A percentile compares a stretch with the other conserved stretches of the same genome.
Conservation (phyloP, 257 asterid species). For the Cinchona pubescens region DNA sequence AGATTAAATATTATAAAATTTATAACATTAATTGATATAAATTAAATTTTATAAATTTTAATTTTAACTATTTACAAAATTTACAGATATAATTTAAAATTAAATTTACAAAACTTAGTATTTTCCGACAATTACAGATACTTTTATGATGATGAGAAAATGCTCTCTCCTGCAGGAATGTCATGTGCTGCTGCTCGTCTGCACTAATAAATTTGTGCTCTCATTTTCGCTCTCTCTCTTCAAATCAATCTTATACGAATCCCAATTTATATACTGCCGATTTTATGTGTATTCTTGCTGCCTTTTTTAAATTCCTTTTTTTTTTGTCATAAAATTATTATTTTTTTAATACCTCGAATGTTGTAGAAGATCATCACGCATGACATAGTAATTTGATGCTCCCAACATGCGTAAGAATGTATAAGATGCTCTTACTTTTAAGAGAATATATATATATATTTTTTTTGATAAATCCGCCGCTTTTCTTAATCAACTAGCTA, state of each 20-base stretch:
- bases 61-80: too few relatives aligned
- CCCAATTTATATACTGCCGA: background rate
- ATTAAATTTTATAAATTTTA: too few relatives aligned
- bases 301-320: background rate
- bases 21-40: too few relatives aligned
- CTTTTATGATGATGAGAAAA: constrained; percentile 1
- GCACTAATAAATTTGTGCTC: background rate
- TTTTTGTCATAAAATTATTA: background rate
- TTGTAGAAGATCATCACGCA: constrained; percentile 17
- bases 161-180: background rate
- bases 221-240: background rate
- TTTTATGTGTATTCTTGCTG: background rate
- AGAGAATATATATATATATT: background rate
- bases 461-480: constrained; percentile 12
- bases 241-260: background rate
- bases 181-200: constrained; percentile 3
- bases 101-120: too few relatives aligned
- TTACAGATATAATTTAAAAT: too few relatives aligned
- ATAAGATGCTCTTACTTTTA: constrained; percentile 17
- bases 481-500: constrained; percentile 14
- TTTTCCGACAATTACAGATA: too few relatives aligned
- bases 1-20: too few relatives aligned
- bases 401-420: constrained; percentile 22
- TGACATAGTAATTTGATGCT: constrained; percentile 17
- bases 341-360: constrained; percentile 17